Evolutionary conservation across 208 protist genomes (phyloP).

Genomic region (Crithidia mellificae): DNA sequence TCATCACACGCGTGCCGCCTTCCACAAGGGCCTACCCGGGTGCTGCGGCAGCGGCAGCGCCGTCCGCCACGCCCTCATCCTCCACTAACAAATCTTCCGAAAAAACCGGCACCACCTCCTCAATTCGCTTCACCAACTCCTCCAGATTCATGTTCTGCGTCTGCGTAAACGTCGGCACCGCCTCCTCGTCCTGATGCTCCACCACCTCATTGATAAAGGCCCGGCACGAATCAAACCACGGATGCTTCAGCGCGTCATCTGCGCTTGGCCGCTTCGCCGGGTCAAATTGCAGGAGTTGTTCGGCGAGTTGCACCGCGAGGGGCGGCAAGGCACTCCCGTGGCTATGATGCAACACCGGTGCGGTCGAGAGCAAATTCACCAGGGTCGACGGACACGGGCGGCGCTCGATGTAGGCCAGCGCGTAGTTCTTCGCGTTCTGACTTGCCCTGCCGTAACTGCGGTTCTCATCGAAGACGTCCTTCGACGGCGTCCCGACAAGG

Average conservation of each 20-base stretch:
- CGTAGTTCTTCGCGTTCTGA: conserved; percentile 85
- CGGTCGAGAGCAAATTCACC: conserved; percentile 45
- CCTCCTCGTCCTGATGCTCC: conserved; percentile 57
- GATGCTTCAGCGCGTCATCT: conserved; percentile 76
- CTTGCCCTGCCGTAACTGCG: conserved; percentile 88
- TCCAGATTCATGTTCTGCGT: conserved; percentile 51
- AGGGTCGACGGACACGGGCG: conserved; percentile 59
- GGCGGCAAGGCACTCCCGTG: conserved; percentile 23
- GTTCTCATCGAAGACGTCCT: conserved; percentile 72
- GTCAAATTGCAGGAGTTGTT: conserved; percentile 83
- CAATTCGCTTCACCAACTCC: conserved; percentile 67
- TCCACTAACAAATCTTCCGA: conserved; percentile 79
- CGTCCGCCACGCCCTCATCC: conserved; percentile 32
- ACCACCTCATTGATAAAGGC: conserved; percentile 83
- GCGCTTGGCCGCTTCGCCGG: conserved; percentile 75
- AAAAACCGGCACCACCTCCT: conserved; percentile 84
- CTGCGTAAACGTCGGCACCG: conserved; percentile 53
- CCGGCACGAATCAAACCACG: conserved; percentile 83
- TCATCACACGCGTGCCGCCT: no score
- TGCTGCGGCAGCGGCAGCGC: background rate
- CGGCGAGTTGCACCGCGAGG: conserved; percentile 68
- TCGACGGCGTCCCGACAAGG: conserved; percentile 93
- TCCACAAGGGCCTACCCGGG: background rate
- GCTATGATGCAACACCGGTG: conserved; percentile 56
- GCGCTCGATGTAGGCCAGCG: conserved; percentile 66